A percentile compares a stretch with the other conserved stretches of the same genome.
phyloP scores from a whole-genome alignment of 2,329 filamentous ascomycete genomes.

The Aureobasidium sp. region DNA sequence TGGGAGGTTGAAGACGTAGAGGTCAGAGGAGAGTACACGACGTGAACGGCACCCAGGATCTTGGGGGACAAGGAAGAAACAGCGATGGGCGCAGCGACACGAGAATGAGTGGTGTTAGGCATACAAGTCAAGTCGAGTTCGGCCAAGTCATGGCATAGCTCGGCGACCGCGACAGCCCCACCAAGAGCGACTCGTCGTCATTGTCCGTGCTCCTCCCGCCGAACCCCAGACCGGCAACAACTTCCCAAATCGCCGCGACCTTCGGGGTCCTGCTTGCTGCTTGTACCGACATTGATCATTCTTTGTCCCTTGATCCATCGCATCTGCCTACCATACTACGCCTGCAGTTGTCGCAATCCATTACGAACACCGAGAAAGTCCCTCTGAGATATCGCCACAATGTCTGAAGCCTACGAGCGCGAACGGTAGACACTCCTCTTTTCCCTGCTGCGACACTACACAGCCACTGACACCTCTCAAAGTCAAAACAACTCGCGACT shows the following conservation, averaged over 20 bases:
- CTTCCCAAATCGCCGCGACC: not conserved
- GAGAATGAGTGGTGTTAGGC: not conserved
- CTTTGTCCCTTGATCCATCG: not conserved
- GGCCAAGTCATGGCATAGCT: not conserved
- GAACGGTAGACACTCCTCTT: conserved; percentile 41
- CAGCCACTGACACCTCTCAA: conserved; percentile 13
- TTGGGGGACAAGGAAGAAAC: not conserved
- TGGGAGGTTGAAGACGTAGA: not conserved
- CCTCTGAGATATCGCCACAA: conserved; percentile 21
- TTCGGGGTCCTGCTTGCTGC: not conserved
- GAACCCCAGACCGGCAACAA: not conserved
- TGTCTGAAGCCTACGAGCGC: conserved; percentile 51
- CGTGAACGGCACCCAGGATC: not conserved
- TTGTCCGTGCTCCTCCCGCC: not conserved
- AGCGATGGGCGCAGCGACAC: not conserved
- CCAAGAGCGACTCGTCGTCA: not conserved
- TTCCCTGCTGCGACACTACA: not conserved
- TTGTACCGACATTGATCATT: not conserved
- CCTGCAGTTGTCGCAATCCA: not conserved
- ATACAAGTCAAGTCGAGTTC: not conserved
- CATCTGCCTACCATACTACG: not conserved
- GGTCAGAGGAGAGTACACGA: not conserved
- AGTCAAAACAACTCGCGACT: conserved; percentile 88
- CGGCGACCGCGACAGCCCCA: not conserved
- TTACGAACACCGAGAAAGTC: not conserved